Conservation (phyloP, 2,329 filamentous ascomycete genomes). For the Microdochium nivale region DNA sequence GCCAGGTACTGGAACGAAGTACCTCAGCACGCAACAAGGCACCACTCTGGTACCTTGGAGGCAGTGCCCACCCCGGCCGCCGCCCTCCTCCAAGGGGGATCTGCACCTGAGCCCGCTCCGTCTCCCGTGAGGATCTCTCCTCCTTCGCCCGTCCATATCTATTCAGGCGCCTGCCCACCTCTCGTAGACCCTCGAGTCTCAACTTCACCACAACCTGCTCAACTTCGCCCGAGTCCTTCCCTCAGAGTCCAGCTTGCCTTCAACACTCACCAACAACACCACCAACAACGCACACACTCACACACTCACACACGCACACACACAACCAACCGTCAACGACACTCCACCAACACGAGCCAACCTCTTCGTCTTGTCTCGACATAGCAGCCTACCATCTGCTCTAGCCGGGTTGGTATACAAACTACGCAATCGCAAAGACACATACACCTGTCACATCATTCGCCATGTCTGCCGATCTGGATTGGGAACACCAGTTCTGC, state of each 20-base stretch:
- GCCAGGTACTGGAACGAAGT: neutral
- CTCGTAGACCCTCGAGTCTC: neutral
- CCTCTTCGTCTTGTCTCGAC: neutral
- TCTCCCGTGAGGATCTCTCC: neutral
- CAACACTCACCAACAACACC: neutral
- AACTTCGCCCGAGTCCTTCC: neutral
- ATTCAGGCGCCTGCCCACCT: neutral
- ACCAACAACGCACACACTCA: neutral
- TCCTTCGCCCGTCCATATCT: neutral
- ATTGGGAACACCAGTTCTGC: conserved; percentile 88
- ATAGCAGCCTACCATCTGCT: neutral
- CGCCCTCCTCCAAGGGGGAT: neutral
- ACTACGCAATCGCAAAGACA: conserved; percentile 2
- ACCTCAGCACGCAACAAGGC: neutral
- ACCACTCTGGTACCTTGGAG: neutral
- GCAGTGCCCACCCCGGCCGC: too few species aligned
- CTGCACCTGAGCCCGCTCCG: neutral
- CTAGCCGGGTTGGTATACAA: neutral
- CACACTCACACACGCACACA: neutral
- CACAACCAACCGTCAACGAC: neutral
- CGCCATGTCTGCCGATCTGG: conserved; percentile 43
- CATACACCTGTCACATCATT: conserved; percentile 13
- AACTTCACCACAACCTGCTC: neutral
- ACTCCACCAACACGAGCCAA: neutral
- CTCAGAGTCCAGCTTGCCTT: neutral